Evolutionary conservation across 192 early-diverging fungal species (phyloP), one percentile per base, ranked within the genome.

Genomic region (Backusella tuberculispora): DNA sequence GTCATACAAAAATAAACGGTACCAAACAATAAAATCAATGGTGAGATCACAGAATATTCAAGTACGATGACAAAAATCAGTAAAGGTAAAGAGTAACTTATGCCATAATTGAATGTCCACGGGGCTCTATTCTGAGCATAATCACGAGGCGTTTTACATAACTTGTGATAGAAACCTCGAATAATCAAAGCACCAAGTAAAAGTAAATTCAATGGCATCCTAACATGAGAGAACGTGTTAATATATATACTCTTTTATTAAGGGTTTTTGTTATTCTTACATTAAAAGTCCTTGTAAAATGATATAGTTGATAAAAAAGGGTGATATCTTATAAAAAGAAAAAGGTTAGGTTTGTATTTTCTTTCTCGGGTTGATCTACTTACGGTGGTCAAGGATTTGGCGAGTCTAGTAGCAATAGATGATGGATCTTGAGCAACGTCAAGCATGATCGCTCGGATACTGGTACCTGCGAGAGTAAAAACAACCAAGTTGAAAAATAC

Each of bases 301-400:
- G 19, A 90, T 79, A 76, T 89, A 92, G 15, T 92, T 92, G 63
- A 93, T 85, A 79, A 95, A 95, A 75, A 93, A 93, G 43, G 92
- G 92, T 43, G 90, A 84, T 26, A 91, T 88, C 43, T 88, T 88
- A 77, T n/a, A 43, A 56, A 43, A 5, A 6, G 10, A 43, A 43
- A 34, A 34, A 14, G 7, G 14, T 14, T 45, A 34, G 2, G 41
- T 8, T 48, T 8, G 10, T 19, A 24, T 14, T n/a, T 3, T 34
- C 1, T 34, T 34, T 34, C 14, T 37, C 42, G 2, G 7, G 12
- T 34, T 34, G 29, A 47, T 37, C 0, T 56, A n/a, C 40, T 73
- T 77, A 84, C 89, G 0, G 83, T 76, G 1, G 92, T 87, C 24
- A 94, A 80, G 5, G 86, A 86, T 0, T 78, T 82, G 12, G 92